Evolutionary conservation across 169 alveolate species (phyloP).

Genomic region (Cryptosporidium viatorum): DNA sequence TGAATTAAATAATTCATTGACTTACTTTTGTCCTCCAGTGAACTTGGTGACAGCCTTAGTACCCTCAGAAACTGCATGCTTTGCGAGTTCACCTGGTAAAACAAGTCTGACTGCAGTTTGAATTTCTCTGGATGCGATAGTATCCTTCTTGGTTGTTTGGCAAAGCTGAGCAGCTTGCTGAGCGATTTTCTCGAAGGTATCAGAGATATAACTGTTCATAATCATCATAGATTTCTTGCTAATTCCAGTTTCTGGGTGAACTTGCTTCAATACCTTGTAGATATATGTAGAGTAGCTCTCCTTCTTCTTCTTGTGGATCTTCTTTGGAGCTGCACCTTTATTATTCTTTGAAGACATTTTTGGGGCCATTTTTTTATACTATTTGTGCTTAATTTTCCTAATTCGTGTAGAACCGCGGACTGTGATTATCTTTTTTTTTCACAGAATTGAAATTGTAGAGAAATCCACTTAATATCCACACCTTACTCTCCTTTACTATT

Average conservation of each 20-base stretch:
- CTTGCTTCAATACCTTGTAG: constrained; percentile 95
- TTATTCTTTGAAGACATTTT: constrained; percentile 50
- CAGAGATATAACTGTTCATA: constrained; percentile 96
- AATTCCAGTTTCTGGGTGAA: constrained; percentile 97
- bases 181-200: constrained; percentile 95
- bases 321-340: constrained; percentile 67
- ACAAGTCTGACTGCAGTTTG: constrained; percentile 99
- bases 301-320: constrained; percentile 73
- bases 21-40: constrained; percentile 87
- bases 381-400: constrained; percentile 10
- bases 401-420: constrained; percentile 76
- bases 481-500: neutral
- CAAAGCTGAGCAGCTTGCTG: constrained; percentile 95
- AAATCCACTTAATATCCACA: constrained; percentile 76
- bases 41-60: constrained; percentile 99
- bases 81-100: constrained; percentile 99
- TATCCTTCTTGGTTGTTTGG: constrained; percentile 94
- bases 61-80: constrained; percentile 99
- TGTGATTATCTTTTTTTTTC: constrained; percentile 47
- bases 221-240: constrained; percentile 96
- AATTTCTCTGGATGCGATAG: constrained; percentile 97
- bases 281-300: constrained; percentile 86
- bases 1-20: neutral
- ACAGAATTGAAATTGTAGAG: constrained; percentile 19
- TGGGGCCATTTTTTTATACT: constrained; percentile 74